These are phyloP conservation scores for Jasminum sambac DNA, from an alignment of 257 asterid species.

Conservation along the genomic window DNA sequence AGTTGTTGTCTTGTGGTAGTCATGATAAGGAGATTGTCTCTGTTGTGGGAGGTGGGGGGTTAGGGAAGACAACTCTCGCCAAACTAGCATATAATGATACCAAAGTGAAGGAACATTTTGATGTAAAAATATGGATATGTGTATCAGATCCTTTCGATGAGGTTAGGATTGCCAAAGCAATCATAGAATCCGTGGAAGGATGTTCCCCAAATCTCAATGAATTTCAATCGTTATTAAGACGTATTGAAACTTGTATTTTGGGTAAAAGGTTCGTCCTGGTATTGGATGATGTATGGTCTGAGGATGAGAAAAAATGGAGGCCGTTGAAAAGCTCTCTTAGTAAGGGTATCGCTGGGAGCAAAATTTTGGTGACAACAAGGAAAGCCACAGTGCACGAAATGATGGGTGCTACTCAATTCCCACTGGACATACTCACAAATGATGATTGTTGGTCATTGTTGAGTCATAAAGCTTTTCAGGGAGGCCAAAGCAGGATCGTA, in stretches of 20 bases:
- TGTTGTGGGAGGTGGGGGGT: neutral
- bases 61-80: conserved; percentile 21
- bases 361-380: conserved; percentile 34
- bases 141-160: conserved; percentile 32
- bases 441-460: conserved; percentile 33
- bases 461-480: conserved; percentile 33
- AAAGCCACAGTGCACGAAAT: conserved; percentile 22
- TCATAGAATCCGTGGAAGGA: conserved; percentile 26
- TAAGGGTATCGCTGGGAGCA: conserved; percentile 31
- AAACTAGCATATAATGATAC: conserved; percentile 11
- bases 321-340: conserved; percentile 28
- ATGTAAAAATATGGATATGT: conserved; percentile 2
- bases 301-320: conserved; percentile 24
- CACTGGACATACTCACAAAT: conserved; percentile 19
- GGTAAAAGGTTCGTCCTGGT: conserved; percentile 31
- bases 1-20: neutral
- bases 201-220: conserved; percentile 18
- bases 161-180: conserved; percentile 35
- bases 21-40: neutral
- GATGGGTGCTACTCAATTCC: conserved; percentile 23
- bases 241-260: conserved; percentile 8
- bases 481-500: conserved; percentile 20
- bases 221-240: conserved; percentile 22
- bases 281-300: conserved; percentile 38
- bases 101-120: neutral